Conservation (phyloP, 257 asterid species). For the Solanum pinnatisectum region DNA sequence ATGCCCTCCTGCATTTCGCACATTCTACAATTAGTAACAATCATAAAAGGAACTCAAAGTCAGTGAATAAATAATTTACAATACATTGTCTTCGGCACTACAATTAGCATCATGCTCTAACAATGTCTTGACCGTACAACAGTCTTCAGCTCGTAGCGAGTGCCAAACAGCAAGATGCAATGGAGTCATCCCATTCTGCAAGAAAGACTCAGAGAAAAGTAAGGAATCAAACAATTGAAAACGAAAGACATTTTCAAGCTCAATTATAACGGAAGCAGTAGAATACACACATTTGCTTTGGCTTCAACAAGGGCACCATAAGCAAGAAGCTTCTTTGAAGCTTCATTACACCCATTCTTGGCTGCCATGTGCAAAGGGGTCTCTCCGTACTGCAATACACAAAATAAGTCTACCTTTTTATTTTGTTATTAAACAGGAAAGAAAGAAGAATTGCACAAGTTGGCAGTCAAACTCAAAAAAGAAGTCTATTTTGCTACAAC, state of each 20-base stretch:
- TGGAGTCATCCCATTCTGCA: slow-evolving; percentile 97
- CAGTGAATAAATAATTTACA: neutral
- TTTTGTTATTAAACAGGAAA: neutral
- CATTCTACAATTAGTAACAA: slow-evolving; percentile 20
- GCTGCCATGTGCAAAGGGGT: slow-evolving; percentile 99
- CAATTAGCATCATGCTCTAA: slow-evolving; percentile 71
- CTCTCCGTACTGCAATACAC: slow-evolving; percentile 68
- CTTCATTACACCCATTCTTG: slow-evolving; percentile 87
- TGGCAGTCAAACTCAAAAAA: neutral
- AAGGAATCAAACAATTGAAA: neutral
- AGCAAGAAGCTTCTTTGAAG: slow-evolving; percentile 74
- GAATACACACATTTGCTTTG: slow-evolving; percentile 68
- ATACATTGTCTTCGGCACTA: slow-evolving; percentile 85
- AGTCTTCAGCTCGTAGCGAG: slow-evolving; percentile 69
- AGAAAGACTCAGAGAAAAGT: neutral
- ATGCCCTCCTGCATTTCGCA: slow-evolving; percentile 65
- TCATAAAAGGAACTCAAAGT: neutral
- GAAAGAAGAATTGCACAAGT: neutral
- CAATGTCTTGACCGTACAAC: slow-evolving; percentile 70
- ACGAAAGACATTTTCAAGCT: neutral
- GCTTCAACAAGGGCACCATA: slow-evolving; percentile 80
- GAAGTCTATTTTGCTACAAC: neutral
- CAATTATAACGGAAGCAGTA: neutral
- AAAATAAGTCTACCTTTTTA: neutral
- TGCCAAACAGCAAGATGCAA: slow-evolving; percentile 99